Evolutionary conservation across 2,329 filamentous ascomycete species (phyloP).

Genomic region (Talaromyces sp.): DNA sequence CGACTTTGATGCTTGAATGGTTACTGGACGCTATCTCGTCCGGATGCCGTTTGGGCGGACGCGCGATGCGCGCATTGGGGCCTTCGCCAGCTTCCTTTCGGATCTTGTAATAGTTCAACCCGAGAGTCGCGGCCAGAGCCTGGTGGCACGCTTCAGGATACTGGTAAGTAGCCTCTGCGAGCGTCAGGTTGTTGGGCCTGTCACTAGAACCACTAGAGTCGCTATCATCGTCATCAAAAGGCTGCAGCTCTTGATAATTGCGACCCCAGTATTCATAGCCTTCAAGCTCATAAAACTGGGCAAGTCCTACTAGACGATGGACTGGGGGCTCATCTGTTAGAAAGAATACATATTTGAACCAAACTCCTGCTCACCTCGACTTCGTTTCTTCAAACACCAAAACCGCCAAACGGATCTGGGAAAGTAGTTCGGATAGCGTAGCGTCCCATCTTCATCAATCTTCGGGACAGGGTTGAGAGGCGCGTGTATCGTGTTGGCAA

Average conservation of each 20-base stretch:
- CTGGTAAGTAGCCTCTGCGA: slow-evolving; percentile 30
- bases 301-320: slow-evolving; percentile 34
- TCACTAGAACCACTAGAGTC: slow-evolving; percentile 38
- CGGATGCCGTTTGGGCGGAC: slow-evolving; percentile 32
- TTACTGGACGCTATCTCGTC: slow-evolving; percentile 28
- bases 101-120: slow-evolving; percentile 39
- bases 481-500: slow-evolving; percentile 33
- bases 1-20: slow-evolving; percentile 25
- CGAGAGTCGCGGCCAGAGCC: slow-evolving; percentile 35
- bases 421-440: slow-evolving; percentile 35
- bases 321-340: slow-evolving; percentile 22
- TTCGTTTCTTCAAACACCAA: slow-evolving; percentile 39
- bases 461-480: slow-evolving; percentile 34
- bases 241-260: slow-evolving; percentile 27
- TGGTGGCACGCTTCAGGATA: slow-evolving; percentile 38
- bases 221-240: slow-evolving; percentile 25
- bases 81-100: slow-evolving; percentile 36
- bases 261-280: slow-evolving; percentile 36
- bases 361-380: slow-evolving; percentile 27
- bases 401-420: slow-evolving; percentile 38
- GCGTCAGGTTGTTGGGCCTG: slow-evolving; percentile 28
- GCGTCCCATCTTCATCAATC: slow-evolving; percentile 29
- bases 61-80: slow-evolving; percentile 19
- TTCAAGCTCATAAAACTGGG: slow-evolving; percentile 37
- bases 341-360: neutral